Evolutionary conservation across 441 rosid genomes (phyloP).

Genomic region (Eruca vesicaria): DNA sequence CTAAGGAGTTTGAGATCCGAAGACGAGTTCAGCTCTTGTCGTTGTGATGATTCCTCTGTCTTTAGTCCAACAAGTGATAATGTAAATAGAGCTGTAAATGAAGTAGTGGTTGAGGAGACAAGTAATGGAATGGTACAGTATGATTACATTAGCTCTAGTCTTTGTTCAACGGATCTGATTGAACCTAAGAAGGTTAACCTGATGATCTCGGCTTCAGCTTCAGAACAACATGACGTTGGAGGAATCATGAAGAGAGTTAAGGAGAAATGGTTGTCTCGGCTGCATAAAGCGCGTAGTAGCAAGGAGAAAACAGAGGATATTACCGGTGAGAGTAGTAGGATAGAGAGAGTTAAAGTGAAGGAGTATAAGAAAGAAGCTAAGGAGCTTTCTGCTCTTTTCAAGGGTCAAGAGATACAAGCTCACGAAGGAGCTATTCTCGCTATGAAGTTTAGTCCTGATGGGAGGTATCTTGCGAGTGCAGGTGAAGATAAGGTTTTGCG

Average conservation of each 20-base stretch:
- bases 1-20: constrained; percentile 14
- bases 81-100: constrained; percentile 21
- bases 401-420: constrained; percentile 67
- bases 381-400: constrained; percentile 65
- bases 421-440: constrained; percentile 61
- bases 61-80: constrained; percentile 39
- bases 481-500: constrained; percentile 63
- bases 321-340: constrained; percentile 38
- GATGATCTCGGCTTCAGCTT: neutral
- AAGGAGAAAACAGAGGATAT: constrained; percentile 27
- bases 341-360: constrained; percentile 63
- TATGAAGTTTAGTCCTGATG: constrained; percentile 77
- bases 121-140: constrained; percentile 17
- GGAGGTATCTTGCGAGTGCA: constrained; percentile 67
- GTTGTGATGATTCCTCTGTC: constrained; percentile 31
- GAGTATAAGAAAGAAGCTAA: constrained; percentile 49
- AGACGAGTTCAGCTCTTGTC: constrained; percentile 36
- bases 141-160: constrained; percentile 28
- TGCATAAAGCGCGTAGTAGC: constrained; percentile 44
- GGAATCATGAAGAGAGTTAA: constrained; percentile 45
- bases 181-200: neutral
- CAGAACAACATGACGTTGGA: constrained; percentile 17
- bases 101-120: constrained; percentile 23
- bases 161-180: neutral
- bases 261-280: constrained; percentile 61